These are phyloP conservation scores for Brassica balearica DNA, from an alignment of 441 rosid genomes.

Conservation along the genomic window DNA sequence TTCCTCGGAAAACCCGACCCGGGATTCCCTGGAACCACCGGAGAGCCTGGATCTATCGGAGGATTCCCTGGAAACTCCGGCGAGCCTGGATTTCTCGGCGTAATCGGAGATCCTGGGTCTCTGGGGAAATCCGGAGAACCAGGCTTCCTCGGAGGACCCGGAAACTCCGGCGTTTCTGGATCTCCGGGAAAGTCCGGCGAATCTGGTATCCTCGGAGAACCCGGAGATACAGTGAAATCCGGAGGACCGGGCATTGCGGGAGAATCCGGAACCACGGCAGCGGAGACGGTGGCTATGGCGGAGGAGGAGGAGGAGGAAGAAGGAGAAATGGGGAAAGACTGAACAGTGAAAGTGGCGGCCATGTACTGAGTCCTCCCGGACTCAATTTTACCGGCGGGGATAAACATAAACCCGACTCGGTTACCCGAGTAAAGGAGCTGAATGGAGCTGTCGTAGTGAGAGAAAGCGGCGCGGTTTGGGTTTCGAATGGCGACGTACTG, in stretches of 20 bases:
- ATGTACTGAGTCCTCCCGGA: constrained; percentile 81
- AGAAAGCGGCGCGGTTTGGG: constrained; percentile 81
- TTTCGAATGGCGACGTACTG: constrained; percentile 85
- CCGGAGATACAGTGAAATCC: constrained; percentile 37
- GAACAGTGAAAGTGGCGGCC: constrained; percentile 85
- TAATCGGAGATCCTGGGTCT: neutral
- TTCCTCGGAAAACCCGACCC: constrained; percentile 14
- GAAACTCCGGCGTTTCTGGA: constrained; percentile 29
- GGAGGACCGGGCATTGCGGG: constrained; percentile 34
- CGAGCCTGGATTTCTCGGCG: constrained; percentile 30
- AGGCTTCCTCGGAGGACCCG: constrained; percentile 10
- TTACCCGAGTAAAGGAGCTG: constrained; percentile 84
- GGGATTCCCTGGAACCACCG: constrained; percentile 16
- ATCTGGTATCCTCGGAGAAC: constrained; percentile 22
- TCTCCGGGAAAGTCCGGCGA: constrained; percentile 34
- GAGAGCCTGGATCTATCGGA: constrained; percentile 23
- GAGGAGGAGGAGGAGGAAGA: constrained; percentile 48
- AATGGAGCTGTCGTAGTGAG: constrained; percentile 89
- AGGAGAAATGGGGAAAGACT: constrained; percentile 68
- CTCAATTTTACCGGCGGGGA: constrained; percentile 90
- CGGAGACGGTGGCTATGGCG: constrained; percentile 41
- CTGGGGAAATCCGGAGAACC: constrained; percentile 18
- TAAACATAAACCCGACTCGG: constrained; percentile 93
- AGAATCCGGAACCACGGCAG: constrained; percentile 41
- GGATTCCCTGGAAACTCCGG: constrained; percentile 33